Evolutionary conservation across 306 rosid genomes (phyloP).

Genomic region (Ormosia semicastrata): DNA sequence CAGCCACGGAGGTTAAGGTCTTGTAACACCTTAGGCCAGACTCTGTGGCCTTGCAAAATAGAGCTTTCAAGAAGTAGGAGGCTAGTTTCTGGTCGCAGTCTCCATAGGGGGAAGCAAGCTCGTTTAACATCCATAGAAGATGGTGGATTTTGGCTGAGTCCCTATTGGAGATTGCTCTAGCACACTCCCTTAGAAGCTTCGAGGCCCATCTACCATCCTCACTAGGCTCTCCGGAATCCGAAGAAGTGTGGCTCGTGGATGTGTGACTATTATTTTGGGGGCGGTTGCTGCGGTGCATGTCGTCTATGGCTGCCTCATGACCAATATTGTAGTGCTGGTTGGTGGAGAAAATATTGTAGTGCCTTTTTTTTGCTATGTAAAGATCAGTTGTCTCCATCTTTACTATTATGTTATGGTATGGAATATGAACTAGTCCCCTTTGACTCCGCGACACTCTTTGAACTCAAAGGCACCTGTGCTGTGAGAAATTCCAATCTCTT

Average conservation of each 20-base stretch:
- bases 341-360: slow-evolving; percentile 23
- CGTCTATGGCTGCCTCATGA: slow-evolving; percentile 27
- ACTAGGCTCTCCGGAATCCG: slow-evolving; percentile 30
- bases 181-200: slow-evolving; percentile 69
- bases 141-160: slow-evolving; percentile 70
- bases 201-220: slow-evolving; percentile 58
- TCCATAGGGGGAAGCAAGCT: slow-evolving; percentile 87
- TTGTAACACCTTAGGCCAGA: slow-evolving; percentile 57
- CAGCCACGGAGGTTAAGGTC: slow-evolving; percentile 59
- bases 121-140: slow-evolving; percentile 85
- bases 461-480: neutral
- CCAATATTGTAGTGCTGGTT: neutral
- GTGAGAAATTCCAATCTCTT: slow-evolving; percentile 10
- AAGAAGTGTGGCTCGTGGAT: slow-evolving; percentile 51
- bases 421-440: neutral
- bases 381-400: slow-evolving; percentile 50
- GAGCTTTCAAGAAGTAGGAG: slow-evolving; percentile 73
- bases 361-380: slow-evolving; percentile 37
- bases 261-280: slow-evolving; percentile 34
- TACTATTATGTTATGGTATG: neutral
- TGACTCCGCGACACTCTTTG: slow-evolving; percentile 19
- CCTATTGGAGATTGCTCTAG: slow-evolving; percentile 61
- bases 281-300: slow-evolving; percentile 45
- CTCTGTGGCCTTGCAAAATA: slow-evolving; percentile 71
- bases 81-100: slow-evolving; percentile 77